Evolutionary conservation across 495 filamentous ascomycete genomes (phyloP).

Genomic region (Astrothelium subdiscretum): DNA sequence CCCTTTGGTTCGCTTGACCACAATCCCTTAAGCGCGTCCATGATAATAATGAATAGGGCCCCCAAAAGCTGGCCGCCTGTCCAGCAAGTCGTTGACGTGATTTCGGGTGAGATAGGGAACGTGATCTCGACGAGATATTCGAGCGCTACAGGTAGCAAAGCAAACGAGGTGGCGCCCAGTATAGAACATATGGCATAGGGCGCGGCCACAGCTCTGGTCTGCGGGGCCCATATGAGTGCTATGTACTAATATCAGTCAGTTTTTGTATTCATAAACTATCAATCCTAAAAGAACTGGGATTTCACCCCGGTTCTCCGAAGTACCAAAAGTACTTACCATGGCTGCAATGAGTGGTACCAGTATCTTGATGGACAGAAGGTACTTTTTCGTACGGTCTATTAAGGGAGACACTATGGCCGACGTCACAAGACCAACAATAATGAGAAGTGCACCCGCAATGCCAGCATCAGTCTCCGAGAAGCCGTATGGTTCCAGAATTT

Average conservation of each 20-base stretch:
- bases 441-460: constrained; percentile 81
- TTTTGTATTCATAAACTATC: background rate
- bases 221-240: constrained; percentile 68
- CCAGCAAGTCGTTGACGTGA: constrained; percentile 76
- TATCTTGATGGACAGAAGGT: constrained; percentile 60
- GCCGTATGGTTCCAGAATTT: constrained; percentile 73
- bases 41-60: constrained; percentile 69
- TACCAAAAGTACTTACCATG: constrained; percentile 12
- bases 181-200: constrained; percentile 57
- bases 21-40: constrained; percentile 57
- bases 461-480: constrained; percentile 75
- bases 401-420: constrained; percentile 69
- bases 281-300: background rate
- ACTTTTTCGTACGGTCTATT: constrained; percentile 73
- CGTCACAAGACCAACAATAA: constrained; percentile 70
- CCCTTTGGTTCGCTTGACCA: constrained; percentile 46
- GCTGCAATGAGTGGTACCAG: constrained; percentile 64
- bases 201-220: constrained; percentile 52
- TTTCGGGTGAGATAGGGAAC: constrained; percentile 77
- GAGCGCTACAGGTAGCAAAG: constrained; percentile 68
- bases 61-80: constrained; percentile 68
- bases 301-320: no score
- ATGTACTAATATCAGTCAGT: constrained; percentile 43
- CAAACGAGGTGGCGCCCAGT: constrained; percentile 72
- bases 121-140: constrained; percentile 82